Evolutionary conservation across 371 early-diverging fungal genomes (phyloP).

Genomic region (Haplosporangium sp.): DNA sequence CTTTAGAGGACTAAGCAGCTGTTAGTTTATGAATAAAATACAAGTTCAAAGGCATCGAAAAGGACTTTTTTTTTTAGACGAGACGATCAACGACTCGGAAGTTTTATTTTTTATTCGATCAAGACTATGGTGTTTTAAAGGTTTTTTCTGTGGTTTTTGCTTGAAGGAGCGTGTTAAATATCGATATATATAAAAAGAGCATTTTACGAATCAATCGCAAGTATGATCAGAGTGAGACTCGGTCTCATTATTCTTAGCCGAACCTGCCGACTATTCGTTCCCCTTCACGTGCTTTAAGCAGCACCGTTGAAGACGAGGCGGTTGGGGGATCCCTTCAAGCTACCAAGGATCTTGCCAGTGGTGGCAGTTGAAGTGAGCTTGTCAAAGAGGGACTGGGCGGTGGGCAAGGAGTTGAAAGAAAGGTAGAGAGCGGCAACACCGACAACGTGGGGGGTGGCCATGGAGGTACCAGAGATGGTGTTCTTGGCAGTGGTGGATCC

Average conservation of each 20-base stretch:
- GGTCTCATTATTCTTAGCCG: conserved; percentile 2
- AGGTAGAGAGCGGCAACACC: conserved; percentile 59
- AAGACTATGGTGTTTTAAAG: neutral
- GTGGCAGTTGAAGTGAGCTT: conserved; percentile 30
- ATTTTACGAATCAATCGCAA: conserved; percentile 15
- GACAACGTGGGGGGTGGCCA: conserved; percentile 64
- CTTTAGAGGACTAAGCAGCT: conserved; percentile 38
- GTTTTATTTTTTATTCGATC: conserved; percentile 10
- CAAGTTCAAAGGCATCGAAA: neutral
- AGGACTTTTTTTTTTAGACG: neutral
- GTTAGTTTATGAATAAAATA: neutral
- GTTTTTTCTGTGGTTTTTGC: neutral
- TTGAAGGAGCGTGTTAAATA: neutral
- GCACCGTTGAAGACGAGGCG: conserved; percentile 39
- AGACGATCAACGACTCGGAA: conserved; percentile 9
- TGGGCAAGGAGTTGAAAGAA: conserved; percentile 31
- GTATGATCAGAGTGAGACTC: neutral
- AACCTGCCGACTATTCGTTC: conserved; percentile 11
- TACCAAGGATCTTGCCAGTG: conserved; percentile 23
- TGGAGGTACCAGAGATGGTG: conserved; percentile 61
- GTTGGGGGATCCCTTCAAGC: conserved; percentile 28
- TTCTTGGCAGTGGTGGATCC: conserved; percentile 32
- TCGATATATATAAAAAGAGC: neutral
- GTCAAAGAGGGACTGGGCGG: conserved; percentile 39
- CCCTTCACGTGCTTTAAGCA: conserved; percentile 11